Evolutionary conservation across 148 eudicot species (phyloP), one percentile per base, ranked within the genome.

Genomic region (Rhododendron henanense): DNA sequence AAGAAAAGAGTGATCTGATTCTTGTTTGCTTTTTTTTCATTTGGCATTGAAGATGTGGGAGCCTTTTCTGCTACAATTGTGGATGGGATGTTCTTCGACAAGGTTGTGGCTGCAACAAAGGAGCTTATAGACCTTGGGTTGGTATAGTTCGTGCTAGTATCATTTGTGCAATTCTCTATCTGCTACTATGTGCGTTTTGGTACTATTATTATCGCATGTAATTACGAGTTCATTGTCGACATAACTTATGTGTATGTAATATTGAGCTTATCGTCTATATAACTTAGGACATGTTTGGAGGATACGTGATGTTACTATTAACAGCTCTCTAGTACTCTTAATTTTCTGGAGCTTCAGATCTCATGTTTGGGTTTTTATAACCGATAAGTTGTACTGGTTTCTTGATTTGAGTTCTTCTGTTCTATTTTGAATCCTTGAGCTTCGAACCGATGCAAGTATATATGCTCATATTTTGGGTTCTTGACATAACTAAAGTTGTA

Each of bases 51-150:
- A 91, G 93, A 57, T 91, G 93, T 74, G 88, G 88, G 18, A 85
- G 84, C 25, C 63, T 48, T 31, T 91, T 91, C 85, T 91, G 93
- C 89, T 90, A 91, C 90, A 88, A 57, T 81, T 91, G 93, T 78
- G 93, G 91, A 14, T 75, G 80, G 84, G 85, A 53, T 80, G 87
- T 90, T 23, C 75, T 85, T 37, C 57, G 75, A 0, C 89, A 84
- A 67, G 81, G 88, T 89, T 91, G 93, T 47, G 41, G 57, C 18
- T 91, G 93, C 59, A 85, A 83, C 74, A 37, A 47, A 21, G 39
- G 81, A 51, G 25, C 81, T 11, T 23, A 39, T 61, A 21, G 91
- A 81, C 25, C 48, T 57, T 73, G 85, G 78, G 69, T 81, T 85
- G 55, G 82, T 33, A 25, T 87, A 23, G 28, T 89, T 7, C 41